phyloP scores from a whole-genome alignment of 2,329 filamentous ascomycete genomes.

The Conoideocrella luteorostrata region DNA sequence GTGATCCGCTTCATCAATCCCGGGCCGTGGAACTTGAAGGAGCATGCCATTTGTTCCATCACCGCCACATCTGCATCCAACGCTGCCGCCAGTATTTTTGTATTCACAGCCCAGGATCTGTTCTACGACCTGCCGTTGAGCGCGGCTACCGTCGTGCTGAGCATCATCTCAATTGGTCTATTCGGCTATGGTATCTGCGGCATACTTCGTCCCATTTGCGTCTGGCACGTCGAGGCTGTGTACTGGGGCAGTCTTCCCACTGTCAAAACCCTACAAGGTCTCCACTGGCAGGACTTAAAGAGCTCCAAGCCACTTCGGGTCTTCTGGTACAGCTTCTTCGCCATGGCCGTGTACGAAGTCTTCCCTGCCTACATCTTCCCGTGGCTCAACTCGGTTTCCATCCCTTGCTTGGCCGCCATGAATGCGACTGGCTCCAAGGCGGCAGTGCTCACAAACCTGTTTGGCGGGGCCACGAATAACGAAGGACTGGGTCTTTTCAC shows the following conservation, averaged over 20 bases:
- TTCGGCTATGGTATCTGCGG: constrained; percentile 51
- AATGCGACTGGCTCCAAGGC: constrained; percentile 9
- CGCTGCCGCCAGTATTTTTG: constrained; percentile 22
- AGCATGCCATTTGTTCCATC: constrained; percentile 48
- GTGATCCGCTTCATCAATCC: constrained; percentile 41
- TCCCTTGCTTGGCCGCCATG: constrained; percentile 48
- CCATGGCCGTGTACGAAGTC: constrained; percentile 45
- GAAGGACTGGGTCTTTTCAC: constrained; percentile 33
- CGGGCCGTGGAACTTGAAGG: constrained; percentile 47
- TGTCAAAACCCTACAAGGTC: constrained; percentile 46
- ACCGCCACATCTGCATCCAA: constrained; percentile 49
- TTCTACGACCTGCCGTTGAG: constrained; percentile 44
- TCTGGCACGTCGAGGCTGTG: constrained; percentile 50
- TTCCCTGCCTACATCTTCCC: constrained; percentile 50
- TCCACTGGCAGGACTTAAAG: constrained; percentile 47
- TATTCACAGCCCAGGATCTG: constrained; percentile 43
- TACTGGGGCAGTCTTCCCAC: constrained; percentile 49
- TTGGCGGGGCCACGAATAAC: constrained; percentile 35
- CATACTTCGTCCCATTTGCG: constrained; percentile 44
- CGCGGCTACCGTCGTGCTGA: constrained; percentile 40
- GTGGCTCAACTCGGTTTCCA: constrained; percentile 48
- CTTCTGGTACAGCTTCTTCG: constrained; percentile 45
- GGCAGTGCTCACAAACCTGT: constrained; percentile 11
- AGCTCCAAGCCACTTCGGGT: constrained; percentile 42
- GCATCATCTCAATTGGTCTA: constrained; percentile 43